Evolutionary conservation across 2,329 filamentous ascomycete species (phyloP).

Genomic region (Fusarium cyanostomum): DNA sequence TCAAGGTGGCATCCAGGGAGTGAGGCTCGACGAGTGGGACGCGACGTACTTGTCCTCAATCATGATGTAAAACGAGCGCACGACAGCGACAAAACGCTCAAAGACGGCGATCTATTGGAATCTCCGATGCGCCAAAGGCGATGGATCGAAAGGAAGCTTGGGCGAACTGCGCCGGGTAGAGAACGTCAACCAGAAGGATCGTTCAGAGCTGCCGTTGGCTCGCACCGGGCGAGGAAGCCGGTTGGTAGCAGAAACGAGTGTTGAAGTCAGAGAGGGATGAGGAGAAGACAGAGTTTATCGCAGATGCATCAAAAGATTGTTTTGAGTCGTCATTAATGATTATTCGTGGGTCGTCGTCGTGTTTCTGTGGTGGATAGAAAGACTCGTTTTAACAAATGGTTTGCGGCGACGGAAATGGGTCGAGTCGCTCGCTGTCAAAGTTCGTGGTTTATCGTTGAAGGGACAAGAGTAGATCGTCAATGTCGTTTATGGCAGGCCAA

Average conservation of each 20-base stretch:
- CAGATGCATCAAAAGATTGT: constrained; percentile 36
- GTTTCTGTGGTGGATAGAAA: constrained; percentile 11
- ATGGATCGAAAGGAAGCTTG: not conserved
- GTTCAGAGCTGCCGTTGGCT: constrained; percentile 31
- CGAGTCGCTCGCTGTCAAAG: constrained; percentile 22
- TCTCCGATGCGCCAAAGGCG: constrained; percentile 22
- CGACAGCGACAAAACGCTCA: constrained; percentile 31
- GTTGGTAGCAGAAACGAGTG: constrained; percentile 28
- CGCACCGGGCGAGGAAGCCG: constrained; percentile 39
- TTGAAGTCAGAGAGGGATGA: constrained; percentile 6
- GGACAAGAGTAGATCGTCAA: constrained; percentile 2
- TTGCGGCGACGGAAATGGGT: constrained; percentile 28
- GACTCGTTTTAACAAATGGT: constrained; percentile 5
- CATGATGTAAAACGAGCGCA: constrained; percentile 42
- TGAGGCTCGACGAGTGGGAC: constrained; percentile 1
- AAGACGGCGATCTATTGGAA: not conserved
- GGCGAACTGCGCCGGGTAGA: constrained; percentile 22
- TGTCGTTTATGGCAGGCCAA: constrained; percentile 25
- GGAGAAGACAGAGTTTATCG: constrained; percentile 20
- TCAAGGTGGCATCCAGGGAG: constrained; percentile 10
- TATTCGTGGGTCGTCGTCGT: constrained; percentile 6
- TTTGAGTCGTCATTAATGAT: not conserved
- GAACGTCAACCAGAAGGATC: constrained; percentile 7
- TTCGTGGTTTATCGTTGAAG: constrained; percentile 19
- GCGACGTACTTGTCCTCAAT: constrained; percentile 53